phyloP scores from a whole-genome alignment of 2,329 filamentous ascomycete species.

The Trematosphaeria pertusa region DNA sequence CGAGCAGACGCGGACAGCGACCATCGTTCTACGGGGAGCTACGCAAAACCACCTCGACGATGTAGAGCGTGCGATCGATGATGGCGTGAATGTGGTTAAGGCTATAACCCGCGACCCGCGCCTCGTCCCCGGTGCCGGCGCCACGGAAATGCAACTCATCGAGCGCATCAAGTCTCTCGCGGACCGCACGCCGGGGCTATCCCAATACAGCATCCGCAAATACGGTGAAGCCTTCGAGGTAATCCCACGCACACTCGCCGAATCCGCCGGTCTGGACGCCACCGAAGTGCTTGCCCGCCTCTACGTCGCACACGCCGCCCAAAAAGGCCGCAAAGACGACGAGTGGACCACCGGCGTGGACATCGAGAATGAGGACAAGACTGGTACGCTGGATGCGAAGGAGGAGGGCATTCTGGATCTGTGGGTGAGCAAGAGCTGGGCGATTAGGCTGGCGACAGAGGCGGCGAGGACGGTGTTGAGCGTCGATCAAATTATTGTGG shows the following conservation, averaged over 20 bases:
- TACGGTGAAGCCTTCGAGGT: slow-evolving; percentile 98
- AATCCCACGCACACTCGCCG: slow-evolving; percentile 89
- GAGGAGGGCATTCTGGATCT: slow-evolving; percentile 92
- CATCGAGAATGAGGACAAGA: slow-evolving; percentile 83
- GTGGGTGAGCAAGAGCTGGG: slow-evolving; percentile 91
- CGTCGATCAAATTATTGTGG: slow-evolving; percentile 98
- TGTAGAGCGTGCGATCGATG: slow-evolving; percentile 94
- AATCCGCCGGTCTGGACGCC: slow-evolving; percentile 93
- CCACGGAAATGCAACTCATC: slow-evolving; percentile 91
- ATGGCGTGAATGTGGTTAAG: slow-evolving; percentile 98
- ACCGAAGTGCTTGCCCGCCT: slow-evolving; percentile 94
- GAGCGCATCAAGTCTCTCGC: slow-evolving; percentile 89
- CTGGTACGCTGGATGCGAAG: slow-evolving; percentile 83
- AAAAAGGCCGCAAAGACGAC: slow-evolving; percentile 62
- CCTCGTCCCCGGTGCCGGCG: slow-evolving; percentile 91
- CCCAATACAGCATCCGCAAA: slow-evolving; percentile 97
- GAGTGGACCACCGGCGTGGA: slow-evolving; percentile 95
- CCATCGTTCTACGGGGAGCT: slow-evolving; percentile 89
- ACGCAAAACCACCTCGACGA: slow-evolving; percentile 99
- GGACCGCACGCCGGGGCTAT: slow-evolving; percentile 89
- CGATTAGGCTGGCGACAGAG: slow-evolving; percentile 95
- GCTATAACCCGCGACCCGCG: slow-evolving; percentile 93
- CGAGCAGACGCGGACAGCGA: slow-evolving; percentile 89
- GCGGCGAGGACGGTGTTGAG: slow-evolving; percentile 91
- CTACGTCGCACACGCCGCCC: slow-evolving; percentile 85